phyloP scores from a whole-genome alignment of 768 basidiomycete genomes.

The Psilocybe cyanescens region DNA sequence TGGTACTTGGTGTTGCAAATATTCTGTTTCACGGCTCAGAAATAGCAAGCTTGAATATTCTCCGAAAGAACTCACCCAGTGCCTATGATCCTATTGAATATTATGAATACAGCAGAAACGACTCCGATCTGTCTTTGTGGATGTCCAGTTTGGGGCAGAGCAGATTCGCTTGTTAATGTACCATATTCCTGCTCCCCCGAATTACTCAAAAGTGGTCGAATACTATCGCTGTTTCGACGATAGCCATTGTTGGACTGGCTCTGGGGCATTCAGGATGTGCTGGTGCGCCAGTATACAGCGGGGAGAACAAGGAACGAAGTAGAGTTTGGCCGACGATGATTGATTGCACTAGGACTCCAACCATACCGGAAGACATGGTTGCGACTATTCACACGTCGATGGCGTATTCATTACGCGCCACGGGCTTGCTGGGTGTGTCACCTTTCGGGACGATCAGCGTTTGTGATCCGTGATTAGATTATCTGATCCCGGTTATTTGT shows the following conservation, averaged over 20 bases:
- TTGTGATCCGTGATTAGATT: too few relatives aligned
- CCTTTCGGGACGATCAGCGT: too few relatives aligned
- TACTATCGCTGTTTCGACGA: neutral
- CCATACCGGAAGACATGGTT: neutral
- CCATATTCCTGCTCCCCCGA: slow-evolving; percentile 2
- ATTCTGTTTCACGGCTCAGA: slow-evolving; percentile 21
- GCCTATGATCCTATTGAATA: slow-evolving; percentile 49
- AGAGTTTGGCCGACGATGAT: neutral
- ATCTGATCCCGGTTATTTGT: too few relatives aligned
- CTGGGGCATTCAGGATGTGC: neutral
- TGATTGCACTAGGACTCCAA: neutral
- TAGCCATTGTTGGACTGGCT: neutral
- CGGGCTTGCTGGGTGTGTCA: too few relatives aligned
- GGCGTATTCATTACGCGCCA: neutral
- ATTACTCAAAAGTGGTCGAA: neutral
- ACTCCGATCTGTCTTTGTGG: slow-evolving; percentile 20
- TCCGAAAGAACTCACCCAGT: slow-evolving; percentile 36
- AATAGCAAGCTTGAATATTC: neutral
- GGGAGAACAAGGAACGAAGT: neutral
- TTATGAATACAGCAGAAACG: slow-evolving; percentile 43
- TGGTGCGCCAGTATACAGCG: neutral
- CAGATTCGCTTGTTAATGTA: neutral
- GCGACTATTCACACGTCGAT: slow-evolving; percentile 6
- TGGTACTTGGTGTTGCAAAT: slow-evolving; percentile 45
- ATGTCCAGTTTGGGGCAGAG: neutral